Conservation (phyloP, 2,329 filamentous ascomycete species). For the Apiospora sp. region DNA sequence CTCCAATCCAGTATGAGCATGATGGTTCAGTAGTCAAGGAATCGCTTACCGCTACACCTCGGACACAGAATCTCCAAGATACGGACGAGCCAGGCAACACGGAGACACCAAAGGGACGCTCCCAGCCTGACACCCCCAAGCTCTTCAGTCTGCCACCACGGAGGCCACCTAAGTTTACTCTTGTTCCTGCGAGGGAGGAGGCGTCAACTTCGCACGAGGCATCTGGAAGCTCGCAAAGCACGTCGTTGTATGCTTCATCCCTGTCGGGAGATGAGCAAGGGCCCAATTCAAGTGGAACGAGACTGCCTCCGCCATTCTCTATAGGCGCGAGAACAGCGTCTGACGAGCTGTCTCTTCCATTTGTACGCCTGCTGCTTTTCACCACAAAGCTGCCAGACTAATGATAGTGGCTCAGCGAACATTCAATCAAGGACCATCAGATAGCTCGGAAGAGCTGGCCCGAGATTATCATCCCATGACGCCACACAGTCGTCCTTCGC, state of each 20-base stretch:
- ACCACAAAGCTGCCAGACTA: conserved; percentile 26
- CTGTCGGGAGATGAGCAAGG: neutral
- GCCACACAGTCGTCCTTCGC: conserved; percentile 37
- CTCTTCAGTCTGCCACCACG: neutral
- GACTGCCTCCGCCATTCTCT: conserved; percentile 42
- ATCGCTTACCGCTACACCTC: neutral
- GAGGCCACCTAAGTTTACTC: neutral
- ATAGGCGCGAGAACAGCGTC: conserved; percentile 37
- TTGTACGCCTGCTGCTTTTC: conserved; percentile 33
- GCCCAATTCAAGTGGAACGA: conserved; percentile 28
- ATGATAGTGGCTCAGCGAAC: conserved; percentile 8
- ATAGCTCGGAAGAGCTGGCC: neutral
- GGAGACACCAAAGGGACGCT: neutral
- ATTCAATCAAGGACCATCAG: neutral
- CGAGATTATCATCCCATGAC: conserved; percentile 35
- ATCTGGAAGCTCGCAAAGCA: conserved; percentile 15
- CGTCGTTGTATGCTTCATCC: neutral
- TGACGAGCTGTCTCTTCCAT: conserved; percentile 39
- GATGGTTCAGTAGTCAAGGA: conserved; percentile 24
- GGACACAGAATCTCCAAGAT: neutral
- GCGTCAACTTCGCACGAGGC: neutral
- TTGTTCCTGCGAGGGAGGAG: neutral
- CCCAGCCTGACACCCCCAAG: neutral
- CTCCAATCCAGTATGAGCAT: conserved; percentile 30
- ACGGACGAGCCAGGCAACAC: neutral